Evolutionary conservation across 306 rosid genomes (phyloP).

Genomic region (Cucumis melo): DNA sequence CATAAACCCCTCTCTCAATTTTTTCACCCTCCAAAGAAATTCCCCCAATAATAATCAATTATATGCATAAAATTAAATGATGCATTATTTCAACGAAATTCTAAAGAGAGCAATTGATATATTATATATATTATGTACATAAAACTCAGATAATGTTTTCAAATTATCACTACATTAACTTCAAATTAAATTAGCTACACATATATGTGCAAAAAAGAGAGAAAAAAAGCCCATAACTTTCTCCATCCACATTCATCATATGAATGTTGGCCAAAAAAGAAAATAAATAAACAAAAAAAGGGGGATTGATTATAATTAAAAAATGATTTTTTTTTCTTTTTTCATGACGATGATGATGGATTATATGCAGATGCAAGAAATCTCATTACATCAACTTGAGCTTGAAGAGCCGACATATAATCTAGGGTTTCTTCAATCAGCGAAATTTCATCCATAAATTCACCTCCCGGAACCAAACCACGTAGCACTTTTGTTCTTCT

Average conservation of each 20-base stretch:
- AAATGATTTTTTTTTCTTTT: constrained; percentile 14
- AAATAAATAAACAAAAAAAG: not conserved
- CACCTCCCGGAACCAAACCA: constrained; percentile 70
- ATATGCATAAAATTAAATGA: not conserved
- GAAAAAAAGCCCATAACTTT: not conserved
- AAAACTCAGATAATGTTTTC: not conserved
- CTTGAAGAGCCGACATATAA: constrained; percentile 42
- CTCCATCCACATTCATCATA: constrained; percentile 4
- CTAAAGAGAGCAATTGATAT: not conserved
- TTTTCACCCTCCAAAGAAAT: not conserved
- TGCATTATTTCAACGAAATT: not conserved
- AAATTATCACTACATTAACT: not conserved
- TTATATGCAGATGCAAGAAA: constrained; percentile 31
- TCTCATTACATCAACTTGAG: constrained; percentile 83
- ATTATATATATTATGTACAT: not conserved
- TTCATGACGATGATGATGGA: not conserved
- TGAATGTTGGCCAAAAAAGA: not conserved
- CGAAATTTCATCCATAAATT: constrained; percentile 40
- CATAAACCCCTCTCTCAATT: not conserved
- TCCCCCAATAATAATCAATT: not conserved
- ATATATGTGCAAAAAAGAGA: not conserved
- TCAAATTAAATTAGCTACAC: not conserved
- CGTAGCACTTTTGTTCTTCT: constrained; percentile 42
- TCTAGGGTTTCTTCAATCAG: constrained; percentile 86
- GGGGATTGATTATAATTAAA: not conserved